Conservation (phyloP, 2,329 filamentous ascomycete genomes). For the Harringtonia lauricola region DNA sequence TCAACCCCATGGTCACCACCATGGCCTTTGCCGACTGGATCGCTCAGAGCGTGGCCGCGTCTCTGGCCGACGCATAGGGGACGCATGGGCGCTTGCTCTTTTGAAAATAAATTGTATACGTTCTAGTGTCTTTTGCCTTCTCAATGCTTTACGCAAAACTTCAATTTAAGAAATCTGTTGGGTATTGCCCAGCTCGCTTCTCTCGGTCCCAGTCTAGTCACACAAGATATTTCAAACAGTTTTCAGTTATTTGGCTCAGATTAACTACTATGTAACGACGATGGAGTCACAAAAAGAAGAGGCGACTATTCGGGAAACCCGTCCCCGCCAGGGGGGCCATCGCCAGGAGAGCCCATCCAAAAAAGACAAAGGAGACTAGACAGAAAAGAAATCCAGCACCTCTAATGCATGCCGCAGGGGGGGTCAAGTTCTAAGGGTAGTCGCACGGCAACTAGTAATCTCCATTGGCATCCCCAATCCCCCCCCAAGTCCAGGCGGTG, state of each 20-base stretch:
- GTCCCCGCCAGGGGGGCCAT: slow-evolving; percentile 19
- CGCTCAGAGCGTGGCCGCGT: slow-evolving; percentile 41
- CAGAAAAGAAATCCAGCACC: slow-evolving; percentile 9
- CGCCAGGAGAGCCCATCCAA: slow-evolving; percentile 29
- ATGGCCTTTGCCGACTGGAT: slow-evolving; percentile 63
- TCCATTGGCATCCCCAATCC: slow-evolving; percentile 4
- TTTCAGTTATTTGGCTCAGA: slow-evolving; percentile 19
- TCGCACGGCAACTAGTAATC: slow-evolving; percentile 1
- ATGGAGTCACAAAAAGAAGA: slow-evolving; percentile 5
- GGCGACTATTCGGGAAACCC: slow-evolving; percentile 2
- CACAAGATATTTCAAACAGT: not conserved
- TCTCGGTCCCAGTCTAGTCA: not conserved
- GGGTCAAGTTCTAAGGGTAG: not conserved
- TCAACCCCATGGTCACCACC: slow-evolving; percentile 71
- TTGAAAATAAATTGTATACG: too few species aligned
- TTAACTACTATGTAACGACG: slow-evolving; percentile 27
- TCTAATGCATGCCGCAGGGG: not conserved
- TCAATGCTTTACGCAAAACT: too few species aligned
- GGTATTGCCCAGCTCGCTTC: too few species aligned
- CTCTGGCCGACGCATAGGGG: slow-evolving; percentile 19
- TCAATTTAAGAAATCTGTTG: too few species aligned
- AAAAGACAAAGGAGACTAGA: slow-evolving; percentile 19
- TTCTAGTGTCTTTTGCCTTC: too few species aligned
- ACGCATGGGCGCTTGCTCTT: not conserved
- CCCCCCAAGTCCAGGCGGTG: slow-evolving; percentile 34